phyloP scores from a whole-genome alignment of 2,329 filamentous ascomycete species.

The Emmonsiellopsis sp. region DNA sequence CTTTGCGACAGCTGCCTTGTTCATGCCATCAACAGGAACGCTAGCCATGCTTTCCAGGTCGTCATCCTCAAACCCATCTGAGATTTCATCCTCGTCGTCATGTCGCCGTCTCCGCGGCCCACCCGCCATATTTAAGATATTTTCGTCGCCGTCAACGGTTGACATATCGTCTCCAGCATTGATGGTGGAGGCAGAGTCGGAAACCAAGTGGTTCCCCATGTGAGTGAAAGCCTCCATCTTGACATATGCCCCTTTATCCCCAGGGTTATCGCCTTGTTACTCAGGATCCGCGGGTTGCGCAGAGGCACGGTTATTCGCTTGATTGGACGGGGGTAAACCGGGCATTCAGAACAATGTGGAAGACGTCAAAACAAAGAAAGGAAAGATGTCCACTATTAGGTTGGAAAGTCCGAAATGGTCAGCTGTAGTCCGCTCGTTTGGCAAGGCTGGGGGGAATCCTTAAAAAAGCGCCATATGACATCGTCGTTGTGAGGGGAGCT shows the following conservation, averaged over 20 bases:
- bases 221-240: slow-evolving; percentile 82
- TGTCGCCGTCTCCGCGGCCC: slow-evolving; percentile 56
- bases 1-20: slow-evolving; percentile 45
- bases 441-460: not conserved
- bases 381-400: not conserved
- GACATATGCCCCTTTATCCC: slow-evolving; percentile 3
- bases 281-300: not conserved
- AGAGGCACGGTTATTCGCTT: not conserved
- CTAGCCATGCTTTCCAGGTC: slow-evolving; percentile 70
- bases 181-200: slow-evolving; percentile 75
- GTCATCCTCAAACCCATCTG: slow-evolving; percentile 74
- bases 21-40: slow-evolving; percentile 66
- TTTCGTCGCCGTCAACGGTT: slow-evolving; percentile 68
- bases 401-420: not conserved
- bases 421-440: not conserved
- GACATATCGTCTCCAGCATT: slow-evolving; percentile 76
- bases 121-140: slow-evolving; percentile 59
- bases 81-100: slow-evolving; percentile 84
- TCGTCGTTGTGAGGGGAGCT: not conserved
- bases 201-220: slow-evolving; percentile 68
- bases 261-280: not conserved
- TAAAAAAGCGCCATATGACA: not conserved
- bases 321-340: not conserved
- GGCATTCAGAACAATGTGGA: not conserved
- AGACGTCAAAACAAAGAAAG: not conserved